Evolutionary conservation across 768 basidiomycete genomes (phyloP).

Genomic region (Roridomyces roridus): DNA sequence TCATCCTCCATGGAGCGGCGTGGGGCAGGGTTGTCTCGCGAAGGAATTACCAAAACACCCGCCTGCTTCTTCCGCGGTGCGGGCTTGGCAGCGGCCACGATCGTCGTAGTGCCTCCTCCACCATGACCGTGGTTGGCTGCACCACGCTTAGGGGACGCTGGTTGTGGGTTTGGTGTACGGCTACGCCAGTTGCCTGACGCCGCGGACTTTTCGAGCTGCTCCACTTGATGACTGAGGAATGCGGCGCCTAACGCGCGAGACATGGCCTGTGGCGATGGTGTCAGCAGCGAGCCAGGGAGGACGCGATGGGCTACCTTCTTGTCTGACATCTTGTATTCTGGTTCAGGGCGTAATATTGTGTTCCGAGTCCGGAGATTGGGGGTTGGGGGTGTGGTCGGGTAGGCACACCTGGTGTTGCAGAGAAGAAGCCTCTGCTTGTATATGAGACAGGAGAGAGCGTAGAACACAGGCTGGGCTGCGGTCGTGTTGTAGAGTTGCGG

Average conservation of each 20-base stretch:
- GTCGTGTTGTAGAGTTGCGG: no score
- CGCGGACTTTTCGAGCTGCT: constrained; percentile 82
- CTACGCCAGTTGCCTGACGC: constrained; percentile 70
- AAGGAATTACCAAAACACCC: constrained; percentile 13
- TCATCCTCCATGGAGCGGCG: constrained; percentile 30
- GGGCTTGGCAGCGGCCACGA: constrained; percentile 1
- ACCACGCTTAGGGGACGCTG: constrained; percentile 34
- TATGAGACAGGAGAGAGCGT: no score
- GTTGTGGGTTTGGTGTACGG: constrained; percentile 15
- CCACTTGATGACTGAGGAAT: constrained; percentile 86
- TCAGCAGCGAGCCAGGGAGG: neutral
- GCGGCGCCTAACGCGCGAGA: constrained; percentile 88
- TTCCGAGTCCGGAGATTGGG: no score
- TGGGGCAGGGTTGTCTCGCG: constrained; percentile 20
- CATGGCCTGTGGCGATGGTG: constrained; percentile 60
- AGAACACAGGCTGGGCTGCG: no score
- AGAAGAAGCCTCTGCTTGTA: no score
- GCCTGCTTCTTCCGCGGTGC: constrained; percentile 27
- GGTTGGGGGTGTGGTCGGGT: no score
- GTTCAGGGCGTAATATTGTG: no score
- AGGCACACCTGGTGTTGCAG: no score
- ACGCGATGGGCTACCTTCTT: constrained; percentile 32
- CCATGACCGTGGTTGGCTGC: constrained; percentile 27
- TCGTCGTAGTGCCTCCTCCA: constrained; percentile 28
- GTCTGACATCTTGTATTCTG: constrained; percentile 42